A percentile compares a stretch with the other conserved stretches of the same genome.
Conservation (phyloP, 2,329 filamentous ascomycete genomes). For the Pleomassaria siparia region DNA sequence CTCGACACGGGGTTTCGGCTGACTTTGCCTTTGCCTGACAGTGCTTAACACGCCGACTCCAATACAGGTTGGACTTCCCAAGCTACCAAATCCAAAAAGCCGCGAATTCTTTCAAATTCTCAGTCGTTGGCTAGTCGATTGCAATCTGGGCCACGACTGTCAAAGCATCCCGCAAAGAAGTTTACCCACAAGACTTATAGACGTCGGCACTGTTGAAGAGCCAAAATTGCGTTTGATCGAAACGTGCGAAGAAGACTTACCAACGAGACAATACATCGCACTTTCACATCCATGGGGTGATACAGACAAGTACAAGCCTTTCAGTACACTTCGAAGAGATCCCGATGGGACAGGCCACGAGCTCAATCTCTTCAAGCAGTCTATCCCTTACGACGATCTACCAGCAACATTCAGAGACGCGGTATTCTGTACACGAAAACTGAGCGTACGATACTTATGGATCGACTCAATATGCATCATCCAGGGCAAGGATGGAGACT, state of each 20-base stretch:
- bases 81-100: conserved; percentile 1
- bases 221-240: background rate
- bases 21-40: background rate
- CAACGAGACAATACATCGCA: conserved; percentile 8
- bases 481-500: conserved; percentile 11
- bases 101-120: background rate
- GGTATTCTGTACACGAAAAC: conserved; percentile 11
- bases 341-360: conserved; percentile 1
- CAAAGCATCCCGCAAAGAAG: background rate
- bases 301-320: conserved; percentile 6
- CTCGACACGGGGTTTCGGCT: background rate
- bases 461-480: conserved; percentile 13
- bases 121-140: conserved; percentile 4
- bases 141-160: conserved; percentile 6
- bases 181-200: conserved; percentile 10
- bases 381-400: conserved; percentile 9
- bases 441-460: conserved; percentile 21
- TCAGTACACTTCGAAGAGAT: conserved; percentile 4
- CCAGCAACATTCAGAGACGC: conserved; percentile 25
- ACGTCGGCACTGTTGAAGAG: conserved; percentile 6
- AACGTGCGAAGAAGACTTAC: background rate
- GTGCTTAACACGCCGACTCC: background rate
- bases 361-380: conserved; percentile 1
- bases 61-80: conserved; percentile 3
- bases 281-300: conserved; percentile 16